Conservation (phyloP, 495 filamentous ascomycete genomes). For the Aspergillus sparsus region DNA sequence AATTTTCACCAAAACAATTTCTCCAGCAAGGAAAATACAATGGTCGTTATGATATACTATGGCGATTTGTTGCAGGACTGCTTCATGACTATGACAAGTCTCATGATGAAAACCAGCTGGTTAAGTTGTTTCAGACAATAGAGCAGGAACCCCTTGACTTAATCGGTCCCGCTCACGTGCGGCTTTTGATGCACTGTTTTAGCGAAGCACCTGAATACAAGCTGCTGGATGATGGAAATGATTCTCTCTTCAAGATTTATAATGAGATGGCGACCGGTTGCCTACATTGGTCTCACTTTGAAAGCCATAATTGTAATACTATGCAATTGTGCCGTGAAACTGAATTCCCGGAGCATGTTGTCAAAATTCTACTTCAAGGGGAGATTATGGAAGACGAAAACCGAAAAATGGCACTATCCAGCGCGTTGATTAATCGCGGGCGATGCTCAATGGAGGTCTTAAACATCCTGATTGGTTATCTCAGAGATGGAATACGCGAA, state of each 20-base stretch:
- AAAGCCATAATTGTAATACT: neutral
- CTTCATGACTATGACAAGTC: slow-evolving; percentile 24
- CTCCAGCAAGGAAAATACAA: slow-evolving; percentile 42
- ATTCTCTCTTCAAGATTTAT: neutral
- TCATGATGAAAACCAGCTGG: slow-evolving; percentile 10
- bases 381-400: too few relatives aligned
- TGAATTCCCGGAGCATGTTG: neutral
- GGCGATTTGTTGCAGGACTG: slow-evolving; percentile 48
- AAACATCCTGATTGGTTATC: too few relatives aligned
- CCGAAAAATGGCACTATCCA: too few relatives aligned
- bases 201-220: slow-evolving; percentile 27
- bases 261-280: neutral
- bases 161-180: slow-evolving; percentile 40
- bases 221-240: neutral
- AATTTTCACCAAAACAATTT: slow-evolving; percentile 28
- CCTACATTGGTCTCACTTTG: slow-evolving; percentile 2
- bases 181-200: slow-evolving; percentile 44
- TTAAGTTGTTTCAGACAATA: slow-evolving; percentile 37
- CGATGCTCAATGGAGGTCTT: too few relatives aligned
- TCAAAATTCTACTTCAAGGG: too few relatives aligned
- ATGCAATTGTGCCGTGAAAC: slow-evolving; percentile 10
- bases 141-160: slow-evolving; percentile 41
- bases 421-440: too few relatives aligned
- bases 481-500: too few relatives aligned
- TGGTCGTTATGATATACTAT: slow-evolving; percentile 42